A percentile compares a stretch with the other conserved stretches of the same genome.
These are phyloP conservation scores for Paxillus involutus DNA, from an alignment of 768 basidiomycete genomes.

Conservation along the genomic window DNA sequence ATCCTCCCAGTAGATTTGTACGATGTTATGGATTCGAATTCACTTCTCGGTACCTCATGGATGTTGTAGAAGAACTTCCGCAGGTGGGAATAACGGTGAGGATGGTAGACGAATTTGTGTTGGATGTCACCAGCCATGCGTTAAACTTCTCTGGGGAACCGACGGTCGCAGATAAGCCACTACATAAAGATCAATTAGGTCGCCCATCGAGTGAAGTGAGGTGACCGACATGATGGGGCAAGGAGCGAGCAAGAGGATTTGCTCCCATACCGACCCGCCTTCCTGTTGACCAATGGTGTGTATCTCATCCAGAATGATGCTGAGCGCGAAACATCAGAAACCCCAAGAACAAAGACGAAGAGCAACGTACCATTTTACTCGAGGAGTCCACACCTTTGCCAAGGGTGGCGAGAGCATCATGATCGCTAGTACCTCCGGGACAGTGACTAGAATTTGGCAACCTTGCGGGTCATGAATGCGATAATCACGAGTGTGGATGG, in stretches of 20 bases:
- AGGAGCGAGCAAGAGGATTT: slow-evolving; percentile 67
- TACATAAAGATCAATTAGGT: slow-evolving; percentile 19
- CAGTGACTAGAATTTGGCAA: slow-evolving; percentile 74
- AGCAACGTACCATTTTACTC: slow-evolving; percentile 52
- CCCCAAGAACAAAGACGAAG: not conserved
- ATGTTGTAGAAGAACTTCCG: slow-evolving; percentile 63
- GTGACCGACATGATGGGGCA: slow-evolving; percentile 66
- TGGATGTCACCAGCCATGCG: slow-evolving; percentile 60
- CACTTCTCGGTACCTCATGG: slow-evolving; percentile 10
- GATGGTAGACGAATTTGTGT: slow-evolving; percentile 61
- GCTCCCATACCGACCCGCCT: slow-evolving; percentile 72
- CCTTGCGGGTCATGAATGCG: slow-evolving; percentile 61
- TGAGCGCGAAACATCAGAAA: slow-evolving; percentile 20
- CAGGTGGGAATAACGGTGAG: slow-evolving; percentile 71
- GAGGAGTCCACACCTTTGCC: slow-evolving; percentile 59
- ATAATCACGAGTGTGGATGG: slow-evolving; percentile 65
- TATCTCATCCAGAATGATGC: slow-evolving; percentile 59
- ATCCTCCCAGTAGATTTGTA: slow-evolving; percentile 40
- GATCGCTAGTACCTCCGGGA: slow-evolving; percentile 68
- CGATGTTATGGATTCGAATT: slow-evolving; percentile 38
- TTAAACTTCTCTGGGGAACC: slow-evolving; percentile 67
- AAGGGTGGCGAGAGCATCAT: slow-evolving; percentile 69
- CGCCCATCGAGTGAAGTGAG: not conserved
- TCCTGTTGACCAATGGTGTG: slow-evolving; percentile 72
- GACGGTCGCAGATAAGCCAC: slow-evolving; percentile 72